Evolutionary conservation across 257 asterid species (phyloP).

Genomic region (Capsicum pubescens): DNA sequence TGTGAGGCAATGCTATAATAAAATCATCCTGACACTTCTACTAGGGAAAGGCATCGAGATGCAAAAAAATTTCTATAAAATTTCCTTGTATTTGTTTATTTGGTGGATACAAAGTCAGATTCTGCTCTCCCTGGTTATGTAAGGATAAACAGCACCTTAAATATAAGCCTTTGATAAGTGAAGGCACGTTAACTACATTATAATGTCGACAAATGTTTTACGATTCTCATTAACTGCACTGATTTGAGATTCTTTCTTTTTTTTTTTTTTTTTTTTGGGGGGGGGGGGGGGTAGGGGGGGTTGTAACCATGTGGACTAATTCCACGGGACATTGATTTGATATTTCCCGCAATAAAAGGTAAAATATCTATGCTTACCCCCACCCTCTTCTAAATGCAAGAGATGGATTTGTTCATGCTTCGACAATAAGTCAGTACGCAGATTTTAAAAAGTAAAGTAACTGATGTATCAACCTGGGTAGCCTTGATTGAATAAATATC

Average conservation of each 20-base stretch:
- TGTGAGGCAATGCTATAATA: not conserved
- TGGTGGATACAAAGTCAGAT: not conserved
- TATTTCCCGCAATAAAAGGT: not conserved
- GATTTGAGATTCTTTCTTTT: no score
- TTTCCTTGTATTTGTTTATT: not conserved
- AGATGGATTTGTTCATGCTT: not conserved
- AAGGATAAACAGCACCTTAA: not conserved
- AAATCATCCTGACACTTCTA: not conserved
- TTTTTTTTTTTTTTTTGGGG: no score
- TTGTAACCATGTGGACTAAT: no score
- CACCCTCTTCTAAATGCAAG: not conserved
- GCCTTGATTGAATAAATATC: constrained; percentile 85
- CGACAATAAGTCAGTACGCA: not conserved
- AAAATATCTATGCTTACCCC: not conserved
- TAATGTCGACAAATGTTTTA: no score
- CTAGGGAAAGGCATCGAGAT: not conserved
- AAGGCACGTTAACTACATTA: no score
- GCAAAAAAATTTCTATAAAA: not conserved
- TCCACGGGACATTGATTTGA: no score
- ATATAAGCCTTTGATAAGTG: no score
- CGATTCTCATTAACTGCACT: no score
- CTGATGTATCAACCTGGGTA: constrained; percentile 68
- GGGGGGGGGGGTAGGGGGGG: no score
- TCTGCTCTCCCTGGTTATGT: not conserved
- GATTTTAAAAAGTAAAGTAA: not conserved